Conservation (phyloP, 192 early-diverging fungal species). For the Backusella morwellensis region DNA sequence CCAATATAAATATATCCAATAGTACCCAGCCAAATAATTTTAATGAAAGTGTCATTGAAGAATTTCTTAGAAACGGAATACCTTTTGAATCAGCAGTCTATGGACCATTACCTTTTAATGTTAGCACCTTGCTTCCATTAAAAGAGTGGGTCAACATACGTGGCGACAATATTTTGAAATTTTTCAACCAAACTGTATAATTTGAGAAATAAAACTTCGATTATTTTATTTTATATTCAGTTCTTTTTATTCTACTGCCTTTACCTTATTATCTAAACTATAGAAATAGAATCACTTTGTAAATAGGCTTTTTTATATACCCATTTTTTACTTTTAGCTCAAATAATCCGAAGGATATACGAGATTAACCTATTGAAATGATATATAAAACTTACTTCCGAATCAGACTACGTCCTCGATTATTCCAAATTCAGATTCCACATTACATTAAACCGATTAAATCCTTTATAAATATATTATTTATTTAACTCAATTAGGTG, state of each 20-base stretch:
- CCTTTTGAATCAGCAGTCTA: not conserved
- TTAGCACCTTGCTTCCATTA: not conserved
- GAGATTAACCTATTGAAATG: too few species aligned
- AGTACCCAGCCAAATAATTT: not conserved
- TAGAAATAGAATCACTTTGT: not conserved
- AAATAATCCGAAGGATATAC: too few species aligned
- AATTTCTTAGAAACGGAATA: not conserved
- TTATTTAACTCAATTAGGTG: too few species aligned
- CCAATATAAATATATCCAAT: not conserved
- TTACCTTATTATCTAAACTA: not conserved
- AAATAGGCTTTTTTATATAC: too few species aligned
- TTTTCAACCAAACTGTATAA: not conserved
- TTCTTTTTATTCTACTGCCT: not conserved
- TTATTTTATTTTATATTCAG: not conserved
- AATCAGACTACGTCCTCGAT: too few species aligned
- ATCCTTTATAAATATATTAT: too few species aligned
- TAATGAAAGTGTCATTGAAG: not conserved
- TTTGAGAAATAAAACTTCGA: not conserved
- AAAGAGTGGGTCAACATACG: not conserved
- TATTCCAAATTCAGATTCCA: too few species aligned
- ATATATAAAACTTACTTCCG: too few species aligned
- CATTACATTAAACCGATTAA: too few species aligned
- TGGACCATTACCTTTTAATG: not conserved
- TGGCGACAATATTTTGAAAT: slow-evolving; percentile 2
- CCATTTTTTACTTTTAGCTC: too few species aligned